Base-by-base conservation (phyloP, 73 alveolate genomes). In the Blepharisma stoltei region DNA sequence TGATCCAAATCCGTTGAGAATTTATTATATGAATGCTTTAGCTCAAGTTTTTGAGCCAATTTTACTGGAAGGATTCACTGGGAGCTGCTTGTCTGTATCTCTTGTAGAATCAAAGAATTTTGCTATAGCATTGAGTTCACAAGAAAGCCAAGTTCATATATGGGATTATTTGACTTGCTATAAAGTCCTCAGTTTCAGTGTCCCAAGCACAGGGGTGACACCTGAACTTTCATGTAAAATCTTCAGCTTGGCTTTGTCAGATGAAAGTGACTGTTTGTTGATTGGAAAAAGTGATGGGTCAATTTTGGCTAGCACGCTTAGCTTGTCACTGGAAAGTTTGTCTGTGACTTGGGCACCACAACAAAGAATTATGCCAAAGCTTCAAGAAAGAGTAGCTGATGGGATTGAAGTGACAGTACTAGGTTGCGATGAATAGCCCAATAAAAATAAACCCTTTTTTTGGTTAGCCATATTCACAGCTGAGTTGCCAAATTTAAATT, bases 281-380 rank as follows among this genome's bases (percentile, higher is more conserved):
- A 8, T 60, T 60, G 73, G 73, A 25, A 9, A n/a, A 14, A 14
- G 46, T 60, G 73, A 60, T 60, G 73, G 73, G 23, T 18, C 73
- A 25, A 38, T 60, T 14, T n/a, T 60, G 3, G 41, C 41, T 32
- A 32, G 41, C 41, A 32, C 41, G 3, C 41, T 32, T 32, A 32
- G 41, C 41, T 32, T 32, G 41, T 32, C 41, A 32, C 41, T 32
- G 3, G 41, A 32, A 32, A 32, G 41, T 3, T 32, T 32, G 41
- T 32, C 41, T 0, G 41, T 32, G 3, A 32, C 41, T 32, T 32
- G 41, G 41, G 0, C 41, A 32, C 41, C 41, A 32, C 41, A 32
- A 32, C 41, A 32, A 32, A 32, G 41, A 32, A 32, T 32, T 32
- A 32, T 32, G 41, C 41, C 41, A 32, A 32, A 32, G 41, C 41